phyloP scores from a whole-genome alignment of 345 rosid genomes.

The Aethionema arabicum region DNA sequence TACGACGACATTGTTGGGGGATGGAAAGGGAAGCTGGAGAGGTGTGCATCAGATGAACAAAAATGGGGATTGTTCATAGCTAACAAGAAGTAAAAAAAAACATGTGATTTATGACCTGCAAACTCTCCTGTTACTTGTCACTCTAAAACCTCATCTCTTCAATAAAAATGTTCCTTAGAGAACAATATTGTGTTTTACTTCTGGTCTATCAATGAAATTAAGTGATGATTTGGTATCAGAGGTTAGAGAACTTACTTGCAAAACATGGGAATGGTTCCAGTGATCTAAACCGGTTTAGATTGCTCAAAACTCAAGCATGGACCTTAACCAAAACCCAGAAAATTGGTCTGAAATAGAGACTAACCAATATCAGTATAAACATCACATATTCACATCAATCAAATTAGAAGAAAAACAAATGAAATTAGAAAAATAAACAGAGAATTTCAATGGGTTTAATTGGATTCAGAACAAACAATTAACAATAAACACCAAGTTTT shows the following conservation, averaged over 20 bases:
- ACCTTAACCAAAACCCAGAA: too few relatives aligned
- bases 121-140: background rate
- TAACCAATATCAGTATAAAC: too few relatives aligned
- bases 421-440: too few relatives aligned
- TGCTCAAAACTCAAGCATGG: too few relatives aligned
- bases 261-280: too few relatives aligned
- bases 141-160: slow-evolving; percentile 4
- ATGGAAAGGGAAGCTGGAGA: slow-evolving; percentile 68
- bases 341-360: too few relatives aligned
- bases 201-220: slow-evolving; percentile 61
- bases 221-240: slow-evolving; percentile 64
- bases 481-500: too few relatives aligned
- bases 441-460: too few relatives aligned
- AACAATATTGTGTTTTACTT: slow-evolving; percentile 5
- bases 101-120: background rate
- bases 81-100: slow-evolving; percentile 29
- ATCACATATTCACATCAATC: too few relatives aligned
- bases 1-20: slow-evolving; percentile 71
- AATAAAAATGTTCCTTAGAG: slow-evolving; percentile 22
- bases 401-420: too few relatives aligned
- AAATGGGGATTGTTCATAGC: slow-evolving; percentile 76
- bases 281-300: too few relatives aligned
- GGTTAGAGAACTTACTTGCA: slow-evolving; percentile 31
- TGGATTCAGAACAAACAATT: too few relatives aligned
- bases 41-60: slow-evolving; percentile 70